Evolutionary conservation across 1,284 basidiomycete genomes (phyloP).

Genomic region (Trichosporon sp.): DNA sequence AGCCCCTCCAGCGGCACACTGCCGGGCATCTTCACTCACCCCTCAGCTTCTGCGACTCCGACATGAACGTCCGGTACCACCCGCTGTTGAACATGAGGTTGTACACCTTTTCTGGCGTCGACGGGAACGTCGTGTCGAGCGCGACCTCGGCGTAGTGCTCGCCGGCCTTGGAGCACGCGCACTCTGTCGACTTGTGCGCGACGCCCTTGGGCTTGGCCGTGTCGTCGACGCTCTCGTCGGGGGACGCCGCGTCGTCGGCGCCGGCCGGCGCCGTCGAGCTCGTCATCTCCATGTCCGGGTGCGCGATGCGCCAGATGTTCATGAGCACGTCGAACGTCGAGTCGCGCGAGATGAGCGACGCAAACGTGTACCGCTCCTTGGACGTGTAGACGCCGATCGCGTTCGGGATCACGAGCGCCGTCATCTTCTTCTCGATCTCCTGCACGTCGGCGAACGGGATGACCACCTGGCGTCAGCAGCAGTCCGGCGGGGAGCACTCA

Average conservation of each 20-base stretch:
- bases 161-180: slow-evolving; percentile 67
- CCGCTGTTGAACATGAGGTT: slow-evolving; percentile 94
- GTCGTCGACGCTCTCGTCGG: slow-evolving; percentile 20
- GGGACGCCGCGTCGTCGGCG: slow-evolving; percentile 31
- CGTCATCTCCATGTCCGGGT: slow-evolving; percentile 61
- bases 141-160: slow-evolving; percentile 70
- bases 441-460: slow-evolving; percentile 89
- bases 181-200: slow-evolving; percentile 56
- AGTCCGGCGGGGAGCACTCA: slow-evolving; percentile 51
- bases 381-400: slow-evolving; percentile 86
- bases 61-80: slow-evolving; percentile 92
- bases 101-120: slow-evolving; percentile 90
- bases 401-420: slow-evolving; percentile 96
- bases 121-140: slow-evolving; percentile 74
- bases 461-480: slow-evolving; percentile 59
- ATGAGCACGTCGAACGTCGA: slow-evolving; percentile 92
- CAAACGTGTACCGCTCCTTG: slow-evolving; percentile 81
- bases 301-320: slow-evolving; percentile 90
- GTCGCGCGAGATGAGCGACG: slow-evolving; percentile 93
- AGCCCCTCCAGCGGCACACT: too few relatives aligned
- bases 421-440: slow-evolving; percentile 94
- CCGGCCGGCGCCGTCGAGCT: slow-evolving; percentile 9
- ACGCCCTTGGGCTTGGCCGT: not conserved
- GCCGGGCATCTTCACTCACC: slow-evolving; percentile 63
- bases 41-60: slow-evolving; percentile 77